These are phyloP conservation scores for Citeromyces matritensis DNA, from an alignment of 805 yeast species.

Conservation along the genomic window DNA sequence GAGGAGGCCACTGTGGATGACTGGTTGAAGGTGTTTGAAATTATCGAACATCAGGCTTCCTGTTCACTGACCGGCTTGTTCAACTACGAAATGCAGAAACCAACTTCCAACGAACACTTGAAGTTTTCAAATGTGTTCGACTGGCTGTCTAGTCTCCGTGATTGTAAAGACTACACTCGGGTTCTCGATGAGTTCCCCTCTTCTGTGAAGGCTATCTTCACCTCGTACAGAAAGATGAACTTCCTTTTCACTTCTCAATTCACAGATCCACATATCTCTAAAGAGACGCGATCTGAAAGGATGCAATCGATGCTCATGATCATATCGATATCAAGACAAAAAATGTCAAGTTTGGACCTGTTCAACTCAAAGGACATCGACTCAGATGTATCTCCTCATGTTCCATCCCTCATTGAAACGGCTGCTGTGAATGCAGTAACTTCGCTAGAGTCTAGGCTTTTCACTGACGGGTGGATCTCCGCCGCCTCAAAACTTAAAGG, in stretches of 20 bases:
- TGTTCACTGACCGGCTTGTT: slow-evolving; percentile 43
- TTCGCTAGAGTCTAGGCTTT: slow-evolving; percentile 68
- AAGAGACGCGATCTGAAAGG: slow-evolving; percentile 44
- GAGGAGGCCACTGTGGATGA: slow-evolving; percentile 45
- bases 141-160: slow-evolving; percentile 51
- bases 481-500: slow-evolving; percentile 24
- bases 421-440: slow-evolving; percentile 61
- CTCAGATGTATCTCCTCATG: slow-evolving; percentile 25
- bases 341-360: slow-evolving; percentile 44
- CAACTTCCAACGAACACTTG: slow-evolving; percentile 36
- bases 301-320: slow-evolving; percentile 58
- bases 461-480: slow-evolving; percentile 52
- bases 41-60: slow-evolving; percentile 54
- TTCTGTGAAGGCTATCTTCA: slow-evolving; percentile 49
- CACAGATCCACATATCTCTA: slow-evolving; percentile 40
- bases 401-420: slow-evolving; percentile 80
- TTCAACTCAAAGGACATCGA: slow-evolving; percentile 12
- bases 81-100: slow-evolving; percentile 28
- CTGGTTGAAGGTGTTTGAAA: slow-evolving; percentile 67
- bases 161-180: slow-evolving; percentile 8
- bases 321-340: slow-evolving; percentile 46
- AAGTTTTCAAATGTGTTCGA: slow-evolving; percentile 52
- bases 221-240: slow-evolving; percentile 52
- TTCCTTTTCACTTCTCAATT: slow-evolving; percentile 50
- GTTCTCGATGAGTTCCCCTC: slow-evolving; percentile 45